Percentiles rank a stretch among this genome's conserved stretches.
phyloP scores from a whole-genome alignment of 2,329 filamentous ascomycete species.

The Cladophialophora yegresii region DNA sequence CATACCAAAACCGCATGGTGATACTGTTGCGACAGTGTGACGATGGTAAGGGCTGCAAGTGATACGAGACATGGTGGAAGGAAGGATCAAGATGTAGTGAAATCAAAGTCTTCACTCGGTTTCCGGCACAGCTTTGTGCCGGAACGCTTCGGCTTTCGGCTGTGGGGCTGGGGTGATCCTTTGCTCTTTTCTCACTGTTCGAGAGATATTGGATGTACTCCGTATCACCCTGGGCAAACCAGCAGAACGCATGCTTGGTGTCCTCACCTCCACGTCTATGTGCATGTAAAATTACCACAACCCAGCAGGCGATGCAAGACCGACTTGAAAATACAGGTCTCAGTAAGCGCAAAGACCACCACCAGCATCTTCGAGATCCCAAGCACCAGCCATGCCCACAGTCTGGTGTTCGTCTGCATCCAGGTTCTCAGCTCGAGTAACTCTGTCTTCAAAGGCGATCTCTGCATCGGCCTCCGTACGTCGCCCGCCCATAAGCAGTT shows the following conservation, averaged over 20 bases:
- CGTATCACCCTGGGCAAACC: neutral
- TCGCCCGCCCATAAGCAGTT: slow-evolving; percentile 58
- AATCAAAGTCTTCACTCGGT: neutral
- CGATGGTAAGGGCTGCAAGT: neutral
- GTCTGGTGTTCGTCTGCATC: slow-evolving; percentile 57
- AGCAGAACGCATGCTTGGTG: neutral
- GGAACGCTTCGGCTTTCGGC: neutral
- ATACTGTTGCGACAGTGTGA: neutral
- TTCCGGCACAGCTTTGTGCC: neutral
- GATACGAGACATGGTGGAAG: neutral
- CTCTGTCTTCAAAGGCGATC: slow-evolving; percentile 40
- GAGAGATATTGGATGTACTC: neutral
- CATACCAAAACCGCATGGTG: neutral
- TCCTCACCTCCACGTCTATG: neutral
- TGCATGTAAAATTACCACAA: neutral
- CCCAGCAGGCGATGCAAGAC: neutral
- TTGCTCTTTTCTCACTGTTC: neutral
- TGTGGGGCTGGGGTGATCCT: too few species aligned
- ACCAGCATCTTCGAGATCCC: slow-evolving; percentile 84
- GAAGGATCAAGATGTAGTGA: neutral
- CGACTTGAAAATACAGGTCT: slow-evolving; percentile 16
- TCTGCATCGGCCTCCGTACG: slow-evolving; percentile 49
- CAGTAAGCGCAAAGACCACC: slow-evolving; percentile 62
- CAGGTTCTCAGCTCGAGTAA: slow-evolving; percentile 39
- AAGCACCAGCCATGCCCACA: slow-evolving; percentile 76